Base-by-base conservation (phyloP, 2,329 filamentous ascomycete species). In the Pseudonectria foliicola region DNA sequence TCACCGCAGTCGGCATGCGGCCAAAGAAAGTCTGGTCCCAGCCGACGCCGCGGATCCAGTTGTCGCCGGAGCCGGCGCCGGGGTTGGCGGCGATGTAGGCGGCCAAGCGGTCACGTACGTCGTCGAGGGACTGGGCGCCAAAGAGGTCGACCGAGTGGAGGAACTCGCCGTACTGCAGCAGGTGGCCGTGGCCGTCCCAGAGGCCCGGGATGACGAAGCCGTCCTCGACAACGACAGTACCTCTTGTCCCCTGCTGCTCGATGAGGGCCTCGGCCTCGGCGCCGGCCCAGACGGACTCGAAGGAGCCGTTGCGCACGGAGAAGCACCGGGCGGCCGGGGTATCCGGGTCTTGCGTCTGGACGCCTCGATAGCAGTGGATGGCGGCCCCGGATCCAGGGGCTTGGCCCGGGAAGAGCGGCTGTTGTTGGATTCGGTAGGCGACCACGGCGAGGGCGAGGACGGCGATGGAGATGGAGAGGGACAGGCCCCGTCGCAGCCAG, bases 141-240 rank as follows among this genome's bases (percentile, higher is more conserved):
- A 82, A 81, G 3, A 85, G 59, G 46, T 79, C 70, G 0, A 80
- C 79, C 4, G 76, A 80, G 47, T 80, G 71, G 25, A 84, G 60
- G 48, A 80, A 79, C 56, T 84, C 78, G 33, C 76, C 81, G 52
- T 80, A 83, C 46, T 73, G 70, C 13, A 80, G 53, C 31, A 85
- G 59, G 51, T 85, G 81, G 0, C 77, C 81, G 53, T 85, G 81
- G 0, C 78, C 80, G 44, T 85, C 81, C 73, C 80, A 84, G 2
- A 85, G 62, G 0, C 80, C 80, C 0, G 81, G 81, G 16, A 82
- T 71, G 2, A 73, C 78, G 45, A 75, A 68, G 0, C 77, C 77
- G 14, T 52, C 40, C 10, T 25, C n/a, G 6, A 13, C 25, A 6
- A 27, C 27, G 13, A n/a, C 26, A 39, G 33, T 6, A 30, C 35